phyloP scores from a whole-genome alignment of 2,329 filamentous ascomycete species.

The Capronia epimyces region DNA sequence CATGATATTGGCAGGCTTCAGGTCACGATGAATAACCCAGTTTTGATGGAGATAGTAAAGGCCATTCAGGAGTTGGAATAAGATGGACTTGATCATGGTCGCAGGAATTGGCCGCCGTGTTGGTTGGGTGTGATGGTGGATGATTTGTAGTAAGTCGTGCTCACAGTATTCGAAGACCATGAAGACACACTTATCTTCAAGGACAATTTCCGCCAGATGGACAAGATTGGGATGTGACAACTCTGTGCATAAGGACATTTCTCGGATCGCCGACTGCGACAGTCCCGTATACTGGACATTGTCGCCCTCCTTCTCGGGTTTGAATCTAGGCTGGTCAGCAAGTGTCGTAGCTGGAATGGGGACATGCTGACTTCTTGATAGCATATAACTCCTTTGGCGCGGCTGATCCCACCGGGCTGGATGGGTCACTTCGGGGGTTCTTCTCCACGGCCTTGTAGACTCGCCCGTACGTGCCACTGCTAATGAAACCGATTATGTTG shows the following conservation, averaged over 20 bases:
- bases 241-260: slow-evolving; percentile 96
- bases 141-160: slow-evolving; percentile 93
- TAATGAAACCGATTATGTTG: slow-evolving; percentile 96
- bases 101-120: slow-evolving; percentile 83
- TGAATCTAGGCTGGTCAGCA: slow-evolving; percentile 52
- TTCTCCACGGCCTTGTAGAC: slow-evolving; percentile 91
- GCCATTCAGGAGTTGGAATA: slow-evolving; percentile 93
- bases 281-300: slow-evolving; percentile 92
- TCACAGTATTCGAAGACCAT: slow-evolving; percentile 99
- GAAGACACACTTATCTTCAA: slow-evolving; percentile 98
- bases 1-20: slow-evolving; percentile 99
- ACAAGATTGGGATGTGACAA: slow-evolving; percentile 85
- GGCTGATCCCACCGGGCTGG: slow-evolving; percentile 18
- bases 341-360: not conserved
- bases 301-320: slow-evolving; percentile 97
- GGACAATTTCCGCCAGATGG: slow-evolving; percentile 84
- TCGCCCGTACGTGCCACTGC: slow-evolving; percentile 92
- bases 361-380: slow-evolving; percentile 81
- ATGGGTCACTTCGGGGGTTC: slow-evolving; percentile 50
- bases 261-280: slow-evolving; percentile 91
- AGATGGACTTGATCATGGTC: slow-evolving; percentile 81
- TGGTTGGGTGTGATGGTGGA: slow-evolving; percentile 92
- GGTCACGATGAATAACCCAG: slow-evolving; percentile 93
- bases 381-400: slow-evolving; percentile 68
- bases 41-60: slow-evolving; percentile 91